Evolutionary conservation across 305 asterid genomes (phyloP).

Genomic region (Caryopteris hybrid): DNA sequence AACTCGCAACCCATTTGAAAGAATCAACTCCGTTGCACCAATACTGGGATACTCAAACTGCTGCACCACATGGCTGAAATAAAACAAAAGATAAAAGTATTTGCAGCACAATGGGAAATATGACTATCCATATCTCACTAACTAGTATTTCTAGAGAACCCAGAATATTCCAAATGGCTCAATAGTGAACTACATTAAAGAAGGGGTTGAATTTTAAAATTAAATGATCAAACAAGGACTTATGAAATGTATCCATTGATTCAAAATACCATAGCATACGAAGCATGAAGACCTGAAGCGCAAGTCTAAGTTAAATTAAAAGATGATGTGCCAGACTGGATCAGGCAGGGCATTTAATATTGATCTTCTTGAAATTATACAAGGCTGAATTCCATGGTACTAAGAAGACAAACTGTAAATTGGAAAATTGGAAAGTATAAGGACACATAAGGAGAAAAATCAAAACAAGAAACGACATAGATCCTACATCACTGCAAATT

Average conservation of each 20-base stretch:
- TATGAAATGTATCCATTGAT: neutral
- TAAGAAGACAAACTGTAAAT: constrained; percentile 12
- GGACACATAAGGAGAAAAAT: neutral
- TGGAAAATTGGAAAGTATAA: neutral
- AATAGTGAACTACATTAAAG: too few species aligned
- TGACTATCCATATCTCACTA: neutral
- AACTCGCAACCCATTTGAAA: constrained; percentile 93
- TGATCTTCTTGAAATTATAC: constrained; percentile 6
- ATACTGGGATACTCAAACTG: constrained; percentile 63
- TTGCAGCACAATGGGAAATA: constrained; percentile 2
- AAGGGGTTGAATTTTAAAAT: neutral
- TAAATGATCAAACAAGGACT: neutral
- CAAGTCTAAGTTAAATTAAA: constrained; percentile 17
- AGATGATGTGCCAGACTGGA: constrained; percentile 14
- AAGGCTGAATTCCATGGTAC: neutral
- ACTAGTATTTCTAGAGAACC: neutral
- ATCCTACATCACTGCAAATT: neutral
- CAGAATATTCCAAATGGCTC: neutral
- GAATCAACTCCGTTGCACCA: constrained; percentile 72
- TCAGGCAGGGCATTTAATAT: neutral
- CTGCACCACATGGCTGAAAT: constrained; percentile 57
- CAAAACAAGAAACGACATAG: neutral
- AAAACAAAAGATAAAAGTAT: constrained; percentile 11
- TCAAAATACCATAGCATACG: neutral
- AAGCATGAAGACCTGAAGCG: constrained; percentile 5